Percentiles rank a stretch among this genome's conserved stretches.
Evolutionary conservation across 164 flowering plant genomes (phyloP).

Genomic region (Liriodendron chinense): DNA sequence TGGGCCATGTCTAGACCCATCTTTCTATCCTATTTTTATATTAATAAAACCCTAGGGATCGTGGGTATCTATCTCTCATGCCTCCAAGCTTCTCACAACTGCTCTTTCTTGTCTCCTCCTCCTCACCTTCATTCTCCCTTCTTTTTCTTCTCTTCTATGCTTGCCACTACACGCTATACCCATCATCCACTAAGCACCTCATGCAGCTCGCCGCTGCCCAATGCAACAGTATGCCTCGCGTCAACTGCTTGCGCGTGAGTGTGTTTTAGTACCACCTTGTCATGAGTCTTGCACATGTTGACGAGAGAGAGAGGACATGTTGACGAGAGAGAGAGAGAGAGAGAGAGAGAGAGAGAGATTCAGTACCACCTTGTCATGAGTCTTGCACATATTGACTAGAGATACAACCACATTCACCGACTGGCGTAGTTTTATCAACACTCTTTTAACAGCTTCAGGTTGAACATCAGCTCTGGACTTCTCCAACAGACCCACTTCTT

Average conservation of each 20-base stretch:
- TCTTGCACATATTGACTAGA: conserved; percentile 64
- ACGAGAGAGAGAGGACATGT: conserved; percentile 15
- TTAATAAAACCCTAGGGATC: too few species aligned
- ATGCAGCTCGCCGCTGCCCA: too few species aligned
- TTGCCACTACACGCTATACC: too few species aligned
- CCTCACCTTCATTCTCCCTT: too few species aligned
- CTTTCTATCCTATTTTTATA: too few species aligned
- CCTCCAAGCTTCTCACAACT: too few species aligned
- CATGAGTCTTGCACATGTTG: conserved; percentile 63
- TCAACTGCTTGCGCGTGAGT: not conserved
- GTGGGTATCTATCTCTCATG: too few species aligned
- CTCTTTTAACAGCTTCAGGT: conserved; percentile 34
- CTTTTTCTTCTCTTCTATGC: too few species aligned
- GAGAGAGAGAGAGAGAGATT: not conserved
- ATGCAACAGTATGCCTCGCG: too few species aligned
- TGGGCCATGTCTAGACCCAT: too few species aligned
- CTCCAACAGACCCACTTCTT: conserved; percentile 38
- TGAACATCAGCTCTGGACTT: conserved; percentile 36
- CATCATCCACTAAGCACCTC: too few species aligned
- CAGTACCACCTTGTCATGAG: conserved; percentile 56
- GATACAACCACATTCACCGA: conserved; percentile 71
- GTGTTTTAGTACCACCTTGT: conserved; percentile 43
- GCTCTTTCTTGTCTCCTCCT: too few species aligned
- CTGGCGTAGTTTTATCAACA: conserved; percentile 42
- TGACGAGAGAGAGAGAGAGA: not conserved